Conservation (phyloP, 495 filamentous ascomycete genomes). For the Lophium mytilinum region DNA sequence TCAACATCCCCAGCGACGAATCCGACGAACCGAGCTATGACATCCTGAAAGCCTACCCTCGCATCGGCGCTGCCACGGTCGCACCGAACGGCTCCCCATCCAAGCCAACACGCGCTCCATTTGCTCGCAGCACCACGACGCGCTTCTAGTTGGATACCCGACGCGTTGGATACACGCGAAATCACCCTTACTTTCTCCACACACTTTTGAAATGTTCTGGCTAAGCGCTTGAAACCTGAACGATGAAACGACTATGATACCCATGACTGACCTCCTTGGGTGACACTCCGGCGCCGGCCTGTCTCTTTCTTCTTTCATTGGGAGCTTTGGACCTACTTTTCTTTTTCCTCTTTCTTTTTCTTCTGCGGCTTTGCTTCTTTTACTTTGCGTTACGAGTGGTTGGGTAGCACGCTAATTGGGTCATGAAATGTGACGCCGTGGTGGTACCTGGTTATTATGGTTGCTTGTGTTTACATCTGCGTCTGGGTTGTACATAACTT, state of each 20-base stretch:
- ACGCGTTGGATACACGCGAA: neutral
- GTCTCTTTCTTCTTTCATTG: neutral
- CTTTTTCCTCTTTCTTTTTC: neutral
- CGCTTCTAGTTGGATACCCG: constrained; percentile 12
- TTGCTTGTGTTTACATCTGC: no score
- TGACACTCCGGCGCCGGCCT: neutral
- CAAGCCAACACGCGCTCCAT: constrained; percentile 8
- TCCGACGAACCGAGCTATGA: constrained; percentile 57
- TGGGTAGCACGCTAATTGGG: no score
- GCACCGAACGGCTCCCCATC: constrained; percentile 19
- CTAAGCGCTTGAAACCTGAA: neutral
- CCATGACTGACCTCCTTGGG: neutral
- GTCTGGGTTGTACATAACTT: no score
- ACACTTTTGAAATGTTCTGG: neutral
- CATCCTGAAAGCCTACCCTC: constrained; percentile 81
- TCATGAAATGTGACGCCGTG: no score
- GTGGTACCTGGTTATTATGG: no score
- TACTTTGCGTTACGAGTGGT: neutral
- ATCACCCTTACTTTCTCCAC: neutral
- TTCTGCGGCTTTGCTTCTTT: neutral
- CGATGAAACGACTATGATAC: constrained; percentile 1
- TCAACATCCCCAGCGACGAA: constrained; percentile 48
- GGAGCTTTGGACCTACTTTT: neutral
- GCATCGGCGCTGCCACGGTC: constrained; percentile 55
- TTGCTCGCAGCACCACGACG: constrained; percentile 10